Evolutionary conservation across 2,329 filamentous ascomycete species (phyloP), one percentile per base, ranked within the genome.

Genomic region (Aureobasidium pullulans): DNA sequence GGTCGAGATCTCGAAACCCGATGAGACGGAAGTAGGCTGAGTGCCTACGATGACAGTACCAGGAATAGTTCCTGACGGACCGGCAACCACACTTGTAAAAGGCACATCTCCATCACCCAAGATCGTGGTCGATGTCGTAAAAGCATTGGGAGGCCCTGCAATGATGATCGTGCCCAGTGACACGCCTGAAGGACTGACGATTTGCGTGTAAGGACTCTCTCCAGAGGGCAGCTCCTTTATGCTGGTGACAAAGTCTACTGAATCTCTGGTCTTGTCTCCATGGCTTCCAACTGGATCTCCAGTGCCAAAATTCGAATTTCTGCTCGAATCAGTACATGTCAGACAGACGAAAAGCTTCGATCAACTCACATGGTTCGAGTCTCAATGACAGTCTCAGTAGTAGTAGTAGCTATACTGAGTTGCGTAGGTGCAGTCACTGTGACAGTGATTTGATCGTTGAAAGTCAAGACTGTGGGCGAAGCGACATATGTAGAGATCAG

Each of bases 401-500:
- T 54, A 31, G 50, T 37, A 54, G 50, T 54, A 10, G 37, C n/a
- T 31, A 54, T 42, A 28, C 23, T 16, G 13, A 54, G 37, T 32
- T 54, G 36, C 5, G 50, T 54, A 9, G 50, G 36, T 4, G 36
- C 31, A 9, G 50, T 54, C 4, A 54, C 39, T 29, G 50, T 54
- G 19, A 54, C 36, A n/a, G 23, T 54, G 37, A 54, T 54, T 34
- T 54, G 36, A 54, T 54, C 50, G 43, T 54, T 15, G 23, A 42
- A 42, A 2, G 50, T 54, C 19, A 42, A 16, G 13, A 43, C 39
- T 29, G 50, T 54, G 16, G 50, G 37, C 6, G 36, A 43, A 16
- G 50, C 50, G 6, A 54, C 50, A 54, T 43, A 42, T 29, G 37
- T 43, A 5, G 50, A 54, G 15, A 54, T 54, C 36, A 54, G n/a